These are phyloP conservation scores for Cerrena zonata DNA, from an alignment of 1,284 basidiomycete species.

Conservation along the genomic window DNA sequence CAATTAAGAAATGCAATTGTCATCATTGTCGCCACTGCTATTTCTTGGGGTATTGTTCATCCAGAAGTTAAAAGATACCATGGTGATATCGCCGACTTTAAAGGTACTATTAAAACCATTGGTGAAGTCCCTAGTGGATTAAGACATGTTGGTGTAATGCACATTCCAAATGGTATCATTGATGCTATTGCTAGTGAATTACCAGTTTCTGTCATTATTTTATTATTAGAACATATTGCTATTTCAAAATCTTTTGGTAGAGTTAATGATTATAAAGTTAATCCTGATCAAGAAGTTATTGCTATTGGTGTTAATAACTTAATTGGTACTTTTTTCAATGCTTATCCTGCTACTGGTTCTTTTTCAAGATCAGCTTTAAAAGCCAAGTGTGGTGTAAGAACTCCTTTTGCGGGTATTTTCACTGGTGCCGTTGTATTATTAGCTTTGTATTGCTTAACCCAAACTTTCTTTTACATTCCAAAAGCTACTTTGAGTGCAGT, in stretches of 20 bases:
- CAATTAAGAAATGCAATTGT: no score
- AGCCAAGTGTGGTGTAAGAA: constrained; percentile 93
- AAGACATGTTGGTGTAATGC: constrained; percentile 68
- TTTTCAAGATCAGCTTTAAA: constrained; percentile 95
- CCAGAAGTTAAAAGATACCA: no score
- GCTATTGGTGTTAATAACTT: constrained; percentile 95
- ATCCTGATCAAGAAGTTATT: constrained; percentile 93
- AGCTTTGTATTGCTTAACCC: constrained; percentile 86
- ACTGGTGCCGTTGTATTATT: constrained; percentile 86
- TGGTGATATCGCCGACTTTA: no score
- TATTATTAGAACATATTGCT: constrained; percentile 93
- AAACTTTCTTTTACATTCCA: constrained; percentile 84
- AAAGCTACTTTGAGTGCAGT: constrained; percentile 79
- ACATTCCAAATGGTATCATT: constrained; percentile 59
- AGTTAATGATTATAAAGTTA: constrained; percentile 93
- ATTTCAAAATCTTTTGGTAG: constrained; percentile 95
- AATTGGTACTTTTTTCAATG: constrained; percentile 77
- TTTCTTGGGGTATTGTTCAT: no score
- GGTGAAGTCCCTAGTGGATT: constrained; percentile 81
- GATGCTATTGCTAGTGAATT: constrained; percentile 68
- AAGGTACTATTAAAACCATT: no score
- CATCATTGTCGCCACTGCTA: no score
- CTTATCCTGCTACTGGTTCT: constrained; percentile 94
- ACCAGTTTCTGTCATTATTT: constrained; percentile 87
- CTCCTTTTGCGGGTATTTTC: constrained; percentile 82